Percentiles rank a stretch among this genome's conserved stretches.
Evolutionary conservation across 805 yeast genomes (phyloP).

Genomic region (Kuraishia cidri): DNA sequence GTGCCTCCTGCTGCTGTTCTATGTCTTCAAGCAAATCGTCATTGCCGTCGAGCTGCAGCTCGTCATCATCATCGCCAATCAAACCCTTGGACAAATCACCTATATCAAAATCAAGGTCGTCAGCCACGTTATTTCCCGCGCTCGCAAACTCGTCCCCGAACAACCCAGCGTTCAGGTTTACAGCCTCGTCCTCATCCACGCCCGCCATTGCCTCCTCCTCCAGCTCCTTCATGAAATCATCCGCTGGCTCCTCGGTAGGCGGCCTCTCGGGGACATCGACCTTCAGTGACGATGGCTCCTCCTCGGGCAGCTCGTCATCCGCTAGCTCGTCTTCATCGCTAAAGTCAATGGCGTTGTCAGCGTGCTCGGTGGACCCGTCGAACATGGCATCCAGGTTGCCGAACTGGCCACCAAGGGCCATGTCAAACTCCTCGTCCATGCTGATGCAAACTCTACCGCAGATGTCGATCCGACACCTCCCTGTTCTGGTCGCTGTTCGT

Average conservation of each 20-base stretch:
- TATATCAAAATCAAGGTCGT: constrained; percentile 20
- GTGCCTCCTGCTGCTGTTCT: too few species aligned
- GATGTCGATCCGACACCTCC: too few species aligned
- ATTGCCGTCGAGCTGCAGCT: constrained; percentile 3
- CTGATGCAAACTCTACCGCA: too few species aligned
- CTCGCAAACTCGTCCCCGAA: constrained; percentile 21
- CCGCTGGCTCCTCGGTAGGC: constrained; percentile 21
- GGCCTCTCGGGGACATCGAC: constrained; percentile 30
- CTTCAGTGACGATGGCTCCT: constrained; percentile 6
- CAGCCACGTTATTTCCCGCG: constrained; percentile 17
- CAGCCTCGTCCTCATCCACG: constrained; percentile 17
- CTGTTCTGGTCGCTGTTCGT: too few species aligned
- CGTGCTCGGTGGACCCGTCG: constrained; percentile 58
- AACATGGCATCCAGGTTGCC: constrained; percentile 21
- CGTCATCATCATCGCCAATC: constrained; percentile 11
- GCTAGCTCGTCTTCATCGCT: constrained; percentile 94
- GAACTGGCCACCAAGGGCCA: constrained; percentile 21
- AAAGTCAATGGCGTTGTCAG: constrained; percentile 88
- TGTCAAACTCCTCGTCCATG: constrained; percentile 22
- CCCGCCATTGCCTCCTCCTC: constrained; percentile 27
- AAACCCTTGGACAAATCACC: constrained; percentile 7
- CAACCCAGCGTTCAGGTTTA: constrained; percentile 17
- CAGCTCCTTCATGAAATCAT: constrained; percentile 26
- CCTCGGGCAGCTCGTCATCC: constrained; percentile 60
- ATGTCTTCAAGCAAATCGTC: constrained; percentile 3